These are phyloP conservation scores for Paramyrothecium roridum DNA, from an alignment of 2,329 filamentous ascomycete species.

Conservation along the genomic window DNA sequence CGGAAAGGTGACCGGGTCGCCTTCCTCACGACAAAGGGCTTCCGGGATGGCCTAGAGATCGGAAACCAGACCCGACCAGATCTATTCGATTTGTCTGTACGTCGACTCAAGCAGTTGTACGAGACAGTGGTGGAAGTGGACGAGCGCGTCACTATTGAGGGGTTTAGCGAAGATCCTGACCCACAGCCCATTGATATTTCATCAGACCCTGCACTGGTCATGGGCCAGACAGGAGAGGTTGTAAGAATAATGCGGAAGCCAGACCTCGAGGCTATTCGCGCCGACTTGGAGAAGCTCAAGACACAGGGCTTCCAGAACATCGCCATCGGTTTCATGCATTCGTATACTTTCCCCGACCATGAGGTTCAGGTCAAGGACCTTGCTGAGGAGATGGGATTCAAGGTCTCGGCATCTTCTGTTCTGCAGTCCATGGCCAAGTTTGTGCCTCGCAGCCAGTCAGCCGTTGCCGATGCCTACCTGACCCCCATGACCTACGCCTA, in stretches of 20 bases:
- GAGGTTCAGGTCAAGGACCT: conserved; percentile 31
- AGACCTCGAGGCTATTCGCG: conserved; percentile 48
- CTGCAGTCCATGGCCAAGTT: conserved; percentile 40
- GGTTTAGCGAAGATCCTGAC: conserved; percentile 68
- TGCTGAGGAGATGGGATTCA: conserved; percentile 38
- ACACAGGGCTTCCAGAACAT: conserved; percentile 52
- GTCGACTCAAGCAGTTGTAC: conserved; percentile 66
- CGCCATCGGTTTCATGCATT: conserved; percentile 68
- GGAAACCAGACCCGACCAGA: conserved; percentile 71
- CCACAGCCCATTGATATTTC: conserved; percentile 41
- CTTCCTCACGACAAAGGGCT: conserved; percentile 68
- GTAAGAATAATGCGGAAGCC: conserved; percentile 64
- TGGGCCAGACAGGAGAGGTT: conserved; percentile 65
- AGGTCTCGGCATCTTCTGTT: conserved; percentile 31
- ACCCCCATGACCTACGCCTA: conserved; percentile 35
- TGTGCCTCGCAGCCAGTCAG: conserved; percentile 40
- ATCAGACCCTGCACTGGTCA: conserved; percentile 55
- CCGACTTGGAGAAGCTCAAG: conserved; percentile 58
- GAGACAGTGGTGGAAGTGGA: conserved; percentile 70
- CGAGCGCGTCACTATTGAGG: conserved; percentile 70
- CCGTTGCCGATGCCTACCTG: conserved; percentile 40
- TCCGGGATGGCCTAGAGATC: conserved; percentile 69
- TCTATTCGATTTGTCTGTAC: conserved; percentile 70
- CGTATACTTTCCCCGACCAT: conserved; percentile 62
- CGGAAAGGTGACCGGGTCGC: conserved; percentile 70